Base-by-base conservation (phyloP, 345 rosid species). In the Physaria fendleri region DNA sequence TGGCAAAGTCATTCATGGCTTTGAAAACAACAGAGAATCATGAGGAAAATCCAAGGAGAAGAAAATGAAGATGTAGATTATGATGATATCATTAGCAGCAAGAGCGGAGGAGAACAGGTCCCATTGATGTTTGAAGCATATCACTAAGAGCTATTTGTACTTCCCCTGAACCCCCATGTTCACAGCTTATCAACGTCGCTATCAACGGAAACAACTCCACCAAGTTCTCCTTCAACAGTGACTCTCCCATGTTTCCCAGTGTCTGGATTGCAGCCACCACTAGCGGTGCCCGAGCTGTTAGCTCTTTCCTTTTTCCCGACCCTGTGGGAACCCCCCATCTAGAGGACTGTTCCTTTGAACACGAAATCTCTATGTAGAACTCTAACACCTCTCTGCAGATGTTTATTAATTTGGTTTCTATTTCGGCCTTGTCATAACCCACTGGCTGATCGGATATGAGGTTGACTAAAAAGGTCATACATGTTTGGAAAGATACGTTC, bases 1-100 rank as follows among this genome's bases (percentile, higher is more conserved):
- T 50, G 99, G 99, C 73, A 81, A 69, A 72, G 99, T 94, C 56
- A 94, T 94, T 69, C 97, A 94, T 62, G 99, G 99, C 20, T 93
- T 93, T 63, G 99, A n/a, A n/a, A n/a, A n/a, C n/a, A n/a, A n/a
- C n/a, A n/a, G n/a, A n/a, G n/a, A n/a, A n/a, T n/a, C n/a, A n/a
- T n/a, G n/a, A n/a, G n/a, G n/a, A n/a, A n/a, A n/a, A n/a, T n/a
- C n/a, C n/a, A n/a, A n/a, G n/a, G n/a, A n/a, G n/a, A n/a, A n/a
- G n/a, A n/a, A n/a, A n/a, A n/a, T n/a, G n/a, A 25, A 30, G 49
- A 24, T 58, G 71, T 66, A 75, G 54, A 63, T 43, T 49, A 32
- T 69, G 64, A 75, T 4, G 35, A 68, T 74, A 40, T 22, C 72
- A 40, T 22, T 32, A 65, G 66, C 81, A 92, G 78, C 86, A 80